Evolutionary conservation across 2,329 filamentous ascomycete species (phyloP), one percentile per base, ranked within the genome.

Genomic region (Epichloe amarillans): DNA sequence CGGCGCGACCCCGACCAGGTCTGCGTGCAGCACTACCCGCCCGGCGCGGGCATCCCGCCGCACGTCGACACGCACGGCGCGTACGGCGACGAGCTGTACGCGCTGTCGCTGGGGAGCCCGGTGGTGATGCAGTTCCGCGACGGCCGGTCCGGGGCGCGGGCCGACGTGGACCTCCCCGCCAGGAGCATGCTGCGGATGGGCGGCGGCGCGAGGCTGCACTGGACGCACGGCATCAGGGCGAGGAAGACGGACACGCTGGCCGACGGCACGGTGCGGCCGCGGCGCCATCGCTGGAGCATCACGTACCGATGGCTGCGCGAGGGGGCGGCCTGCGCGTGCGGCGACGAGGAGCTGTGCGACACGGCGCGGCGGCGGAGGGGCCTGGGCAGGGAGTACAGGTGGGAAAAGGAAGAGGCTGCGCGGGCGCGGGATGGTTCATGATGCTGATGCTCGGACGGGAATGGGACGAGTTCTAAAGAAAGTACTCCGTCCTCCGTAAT

Each of bases 21-120:
- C 55, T 80, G 76, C 55, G 64, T 80, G 15, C 77, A 81, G 62
- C 73, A 79, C 59, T 82, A 82, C 58, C 74, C 78, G 0, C 77
- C 77, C 0, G 78, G 78, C 5, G 67, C 73, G 0, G 78, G 78
- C 2, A 82, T 82, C 56, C 78, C 78, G 10, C 78, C 78, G 0
- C 78, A 82, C 56, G 77, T 77, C 49, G 78, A 82, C 62, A 78
- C 77, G 3, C 78, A 80, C 61, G 51, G 52, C 50, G 39, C 67
- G 0, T 70, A 68, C 35, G 70, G 68, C 33, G 70, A 68, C 51
- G 69, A 73, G 56, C 64, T 74, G 2, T 74, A 74, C 51, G 62
- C 69, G 11, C 56, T 74, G 1, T 72, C 69, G 0, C 65, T 73
- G 1, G 72, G 0, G 0, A 59, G 64, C 0, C 64, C 68, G 0